These are phyloP conservation scores for Blastobotrys arbuscula DNA, from an alignment of 1,139 yeast species.

Conservation along the genomic window DNA sequence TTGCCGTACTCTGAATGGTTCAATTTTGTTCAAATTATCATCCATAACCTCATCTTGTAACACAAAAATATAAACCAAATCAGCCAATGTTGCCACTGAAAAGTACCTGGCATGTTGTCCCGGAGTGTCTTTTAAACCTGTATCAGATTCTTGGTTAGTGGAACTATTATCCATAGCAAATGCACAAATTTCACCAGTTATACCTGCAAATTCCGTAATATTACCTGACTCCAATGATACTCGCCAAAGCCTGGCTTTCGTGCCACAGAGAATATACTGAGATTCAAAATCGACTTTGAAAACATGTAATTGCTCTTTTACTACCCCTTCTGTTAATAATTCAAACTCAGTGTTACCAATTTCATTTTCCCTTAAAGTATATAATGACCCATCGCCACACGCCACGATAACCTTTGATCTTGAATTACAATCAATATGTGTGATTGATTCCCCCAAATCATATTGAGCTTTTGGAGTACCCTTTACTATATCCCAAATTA, in stretches of 20 bases:
- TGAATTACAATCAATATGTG: conserved; percentile 24
- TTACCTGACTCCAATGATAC: background rate
- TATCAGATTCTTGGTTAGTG: conserved; percentile 17
- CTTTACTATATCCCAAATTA: conserved; percentile 23
- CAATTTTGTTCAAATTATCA: conserved; percentile 22
- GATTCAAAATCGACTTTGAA: conserved; percentile 24
- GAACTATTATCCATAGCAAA: conserved; percentile 23
- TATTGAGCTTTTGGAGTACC: conserved; percentile 10
- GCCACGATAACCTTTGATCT: conserved; percentile 20
- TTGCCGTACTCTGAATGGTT: conserved; percentile 26
- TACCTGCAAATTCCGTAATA: background rate
- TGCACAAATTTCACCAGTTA: conserved; percentile 17
- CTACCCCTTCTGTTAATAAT: background rate
- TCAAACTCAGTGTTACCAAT: background rate
- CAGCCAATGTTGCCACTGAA: conserved; percentile 40
- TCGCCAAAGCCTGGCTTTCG: conserved; percentile 12
- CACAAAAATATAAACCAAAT: conserved; percentile 38
- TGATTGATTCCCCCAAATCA: background rate
- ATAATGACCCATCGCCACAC: conserved; percentile 5
- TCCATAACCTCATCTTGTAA: conserved; percentile 34
- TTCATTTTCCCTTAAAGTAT: background rate
- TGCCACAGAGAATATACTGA: conserved; percentile 20
- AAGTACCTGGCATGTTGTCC: conserved; percentile 53
- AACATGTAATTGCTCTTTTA: background rate
- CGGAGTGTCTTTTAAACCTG: conserved; percentile 35